Evolutionary conservation across 83 land plant genomes (phyloP).

Genomic region (Isoetes engelmannii): DNA sequence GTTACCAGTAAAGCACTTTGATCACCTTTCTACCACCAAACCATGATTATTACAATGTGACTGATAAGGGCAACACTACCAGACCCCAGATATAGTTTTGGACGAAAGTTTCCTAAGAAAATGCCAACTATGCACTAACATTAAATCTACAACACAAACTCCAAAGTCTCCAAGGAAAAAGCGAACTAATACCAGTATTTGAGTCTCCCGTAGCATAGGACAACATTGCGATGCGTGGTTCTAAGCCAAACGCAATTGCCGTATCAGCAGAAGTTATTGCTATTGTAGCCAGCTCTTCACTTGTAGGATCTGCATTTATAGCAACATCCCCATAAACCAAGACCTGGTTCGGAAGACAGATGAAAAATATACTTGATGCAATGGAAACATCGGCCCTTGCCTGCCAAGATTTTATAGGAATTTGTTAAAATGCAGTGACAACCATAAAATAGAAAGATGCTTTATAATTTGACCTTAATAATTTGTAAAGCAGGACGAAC

Average conservation of each 20-base stretch:
- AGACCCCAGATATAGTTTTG: no score
- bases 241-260: constrained; percentile 38
- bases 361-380: constrained; percentile 41
- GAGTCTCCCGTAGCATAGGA: constrained; percentile 51
- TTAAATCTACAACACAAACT: no score
- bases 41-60: no score
- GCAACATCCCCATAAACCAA: constrained; percentile 43
- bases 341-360: constrained; percentile 38
- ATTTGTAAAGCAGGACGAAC: constrained; percentile 48
- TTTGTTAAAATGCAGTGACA: neutral
- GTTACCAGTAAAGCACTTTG: no score
- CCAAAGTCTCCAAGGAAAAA: no score
- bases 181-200: constrained; percentile 23
- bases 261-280: constrained; percentile 47
- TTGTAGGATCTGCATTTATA: constrained; percentile 36
- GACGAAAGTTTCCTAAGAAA: no score
- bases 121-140: no score
- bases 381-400: constrained; percentile 29
- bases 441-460: neutral
- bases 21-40: no score
- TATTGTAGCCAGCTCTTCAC: constrained; percentile 40
- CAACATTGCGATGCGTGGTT: constrained; percentile 42
- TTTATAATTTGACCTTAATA: constrained; percentile 30
- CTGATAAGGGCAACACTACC: no score
- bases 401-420: constrained; percentile 15